Evolutionary conservation across 2,329 filamentous ascomycete genomes (phyloP).

Genomic region (Pyricularia pennisetigena): DNA sequence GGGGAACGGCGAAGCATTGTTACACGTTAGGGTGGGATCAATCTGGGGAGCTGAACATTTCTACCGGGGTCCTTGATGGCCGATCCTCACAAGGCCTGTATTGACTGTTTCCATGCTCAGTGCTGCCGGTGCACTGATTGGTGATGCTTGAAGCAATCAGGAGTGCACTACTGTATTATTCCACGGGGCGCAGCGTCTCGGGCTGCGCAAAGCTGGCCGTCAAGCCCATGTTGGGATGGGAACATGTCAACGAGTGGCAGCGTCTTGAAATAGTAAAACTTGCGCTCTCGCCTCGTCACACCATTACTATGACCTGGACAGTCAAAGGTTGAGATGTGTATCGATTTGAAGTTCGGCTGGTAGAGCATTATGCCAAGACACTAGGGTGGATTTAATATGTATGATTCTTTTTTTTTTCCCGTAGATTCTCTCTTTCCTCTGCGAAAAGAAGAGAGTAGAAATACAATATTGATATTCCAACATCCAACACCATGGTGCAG

Average conservation of each 20-base stretch:
- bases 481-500: background rate
- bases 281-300: background rate
- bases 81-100: background rate
- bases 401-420: too few relatives aligned
- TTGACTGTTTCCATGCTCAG: background rate
- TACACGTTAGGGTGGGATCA: background rate
- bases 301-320: background rate
- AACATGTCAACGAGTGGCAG: background rate
- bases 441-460: too few relatives aligned
- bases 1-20: background rate
- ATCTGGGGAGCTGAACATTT: background rate
- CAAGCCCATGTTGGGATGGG: background rate
- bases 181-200: background rate
- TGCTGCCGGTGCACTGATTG: background rate
- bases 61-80: background rate
- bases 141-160: background rate
- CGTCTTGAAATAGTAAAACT: background rate
- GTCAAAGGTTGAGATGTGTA: too few relatives aligned
- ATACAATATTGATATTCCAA: too few relatives aligned
- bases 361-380: too few relatives aligned
- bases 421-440: too few relatives aligned
- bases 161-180: background rate
- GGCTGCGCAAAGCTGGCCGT: background rate
- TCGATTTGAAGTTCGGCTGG: too few relatives aligned
- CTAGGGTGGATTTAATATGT: too few relatives aligned